Base-by-base conservation (phyloP, 2,329 filamentous ascomycete genomes). In the Diaporthe citriasiana region DNA sequence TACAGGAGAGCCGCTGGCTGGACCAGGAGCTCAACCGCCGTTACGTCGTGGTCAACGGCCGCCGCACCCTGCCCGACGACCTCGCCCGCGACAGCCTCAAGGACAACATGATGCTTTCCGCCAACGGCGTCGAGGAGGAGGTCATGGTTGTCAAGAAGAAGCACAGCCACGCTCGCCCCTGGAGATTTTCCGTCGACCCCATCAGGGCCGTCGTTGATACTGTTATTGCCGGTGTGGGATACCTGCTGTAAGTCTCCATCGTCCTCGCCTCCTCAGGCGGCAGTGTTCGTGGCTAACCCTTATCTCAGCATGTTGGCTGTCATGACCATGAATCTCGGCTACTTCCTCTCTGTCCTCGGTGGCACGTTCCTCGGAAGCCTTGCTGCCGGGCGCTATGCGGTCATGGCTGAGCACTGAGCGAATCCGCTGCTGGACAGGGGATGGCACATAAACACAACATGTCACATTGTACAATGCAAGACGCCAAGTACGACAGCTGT, bases 331-430 rank as follows among this genome's bases (percentile, higher is more conserved):
- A 95, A 95, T 78, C 88, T 95, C 30, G 93, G 93, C 27, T 95
- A 95, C 81, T 95, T 95, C 82, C 82, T 94, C 69, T 94, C 93
- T 0, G 86, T 95, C 10, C 87, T 97, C 15, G 92, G 87, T 6
- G 93, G 93, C 47, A 89, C 93, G 1, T 98, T 98, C 80, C 81
- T 97, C n/a, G 96, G 96, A 33, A 97, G 97, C 81, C 84, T 98
- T 56, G 89, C 90, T 0, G 89, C 97, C 75, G 95, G 95, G 40
- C 90, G 95, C 76, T 97, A 91, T 78, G 86, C 85, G 38, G 80
- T 85, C 57, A 77, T 84, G 30, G 82, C 84, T 19, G 89, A 89
- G 71, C 89, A 92, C 80, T 87, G 80, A 76, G 71, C 45, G 30
- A 40, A 35, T 30, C 30, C 71, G 55, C 71, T 57, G 65, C 69